Percentiles rank a stretch among this genome's conserved stretches.
Conservation (phyloP, 148 eudicot species). For the Rhododendron henanense region DNA sequence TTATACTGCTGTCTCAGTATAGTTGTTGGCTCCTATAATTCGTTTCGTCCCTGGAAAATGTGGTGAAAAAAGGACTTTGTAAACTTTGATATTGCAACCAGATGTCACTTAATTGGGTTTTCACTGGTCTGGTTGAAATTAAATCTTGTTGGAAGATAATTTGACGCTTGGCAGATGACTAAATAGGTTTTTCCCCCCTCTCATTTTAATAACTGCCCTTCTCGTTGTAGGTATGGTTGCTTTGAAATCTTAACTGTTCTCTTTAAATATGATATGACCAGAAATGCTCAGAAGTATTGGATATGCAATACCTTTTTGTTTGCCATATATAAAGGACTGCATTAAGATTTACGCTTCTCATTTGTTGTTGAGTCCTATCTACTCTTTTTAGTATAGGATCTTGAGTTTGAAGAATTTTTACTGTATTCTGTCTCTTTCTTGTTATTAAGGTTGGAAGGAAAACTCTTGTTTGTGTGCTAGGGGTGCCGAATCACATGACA, state of each 20-base stretch:
- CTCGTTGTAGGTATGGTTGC: neutral
- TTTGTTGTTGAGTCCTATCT: neutral
- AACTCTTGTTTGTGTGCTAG: conserved; percentile 79
- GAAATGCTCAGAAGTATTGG: neutral
- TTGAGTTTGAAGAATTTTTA: neutral
- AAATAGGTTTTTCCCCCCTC: neutral
- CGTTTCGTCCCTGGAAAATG: neutral
- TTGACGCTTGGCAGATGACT: neutral
- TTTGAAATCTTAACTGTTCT: neutral
- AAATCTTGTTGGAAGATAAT: neutral
- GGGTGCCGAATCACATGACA: conserved; percentile 98
- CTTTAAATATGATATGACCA: neutral
- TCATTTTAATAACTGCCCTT: neutral
- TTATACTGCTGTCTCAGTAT: neutral
- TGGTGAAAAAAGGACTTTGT: neutral
- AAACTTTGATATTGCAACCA: neutral
- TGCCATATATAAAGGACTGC: neutral
- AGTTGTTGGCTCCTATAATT: neutral
- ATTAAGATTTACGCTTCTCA: neutral
- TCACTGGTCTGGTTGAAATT: neutral
- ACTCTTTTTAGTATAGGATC: neutral
- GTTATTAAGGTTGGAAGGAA: conserved; percentile 65
- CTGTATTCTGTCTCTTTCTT: neutral
- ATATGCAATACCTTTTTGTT: neutral
- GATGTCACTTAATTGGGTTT: neutral